These are phyloP conservation scores for Asterophora lycoperdoides DNA, from an alignment of 768 basidiomycete genomes.

Conservation along the genomic window DNA sequence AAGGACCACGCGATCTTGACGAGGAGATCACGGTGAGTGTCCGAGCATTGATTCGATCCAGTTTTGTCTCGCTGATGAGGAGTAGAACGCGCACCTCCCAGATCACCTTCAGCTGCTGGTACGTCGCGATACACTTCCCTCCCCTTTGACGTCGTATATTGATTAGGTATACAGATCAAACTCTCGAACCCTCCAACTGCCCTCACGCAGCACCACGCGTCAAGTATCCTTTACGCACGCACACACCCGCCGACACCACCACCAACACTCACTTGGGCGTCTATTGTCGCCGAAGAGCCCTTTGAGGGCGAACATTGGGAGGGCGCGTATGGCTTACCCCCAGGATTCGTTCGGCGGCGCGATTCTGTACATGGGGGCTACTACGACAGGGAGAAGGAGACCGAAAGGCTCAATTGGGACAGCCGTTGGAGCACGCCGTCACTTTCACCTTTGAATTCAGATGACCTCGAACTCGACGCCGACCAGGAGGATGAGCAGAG, in stretches of 20 bases:
- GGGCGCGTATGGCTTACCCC: constrained; percentile 54
- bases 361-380: not conserved
- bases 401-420: constrained; percentile 25
- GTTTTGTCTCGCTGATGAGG: not conserved
- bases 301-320: constrained; percentile 87
- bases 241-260: constrained; percentile 40
- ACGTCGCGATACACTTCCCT: constrained; percentile 15
- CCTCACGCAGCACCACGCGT: constrained; percentile 50
- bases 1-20: constrained; percentile 56
- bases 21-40: constrained; percentile 57
- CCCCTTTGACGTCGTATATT: not conserved
- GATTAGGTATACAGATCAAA: constrained; percentile 39
- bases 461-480: constrained; percentile 39
- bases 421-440: constrained; percentile 62
- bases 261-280: constrained; percentile 61
- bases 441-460: constrained; percentile 60
- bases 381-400: constrained; percentile 20
- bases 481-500: constrained; percentile 15
- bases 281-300: constrained; percentile 79
- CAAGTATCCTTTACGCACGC: constrained; percentile 44
- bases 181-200: constrained; percentile 52
- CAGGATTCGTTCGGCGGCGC: constrained; percentile 41
- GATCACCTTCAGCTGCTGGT: constrained; percentile 75
- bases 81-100: constrained; percentile 55
- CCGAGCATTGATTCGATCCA: not conserved